Evolutionary conservation across 2,329 filamentous ascomycete genomes (phyloP).

Genomic region (Cordyceps pruinosa): DNA sequence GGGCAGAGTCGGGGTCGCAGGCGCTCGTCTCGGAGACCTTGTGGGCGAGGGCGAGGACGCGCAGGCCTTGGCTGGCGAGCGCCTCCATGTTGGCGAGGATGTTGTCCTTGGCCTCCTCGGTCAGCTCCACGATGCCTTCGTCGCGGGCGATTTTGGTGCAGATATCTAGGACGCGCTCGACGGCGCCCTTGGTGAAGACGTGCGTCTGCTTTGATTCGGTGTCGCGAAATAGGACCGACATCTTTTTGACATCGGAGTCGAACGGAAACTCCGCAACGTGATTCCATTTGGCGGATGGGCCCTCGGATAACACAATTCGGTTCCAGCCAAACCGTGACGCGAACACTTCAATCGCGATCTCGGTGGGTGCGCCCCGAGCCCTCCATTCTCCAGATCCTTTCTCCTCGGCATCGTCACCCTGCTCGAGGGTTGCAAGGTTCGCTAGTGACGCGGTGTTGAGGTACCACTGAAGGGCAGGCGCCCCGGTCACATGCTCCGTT

Average conservation of each 20-base stretch:
- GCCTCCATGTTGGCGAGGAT: conserved; percentile 60
- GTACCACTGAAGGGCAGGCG: conserved; percentile 40
- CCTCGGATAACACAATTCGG: conserved; percentile 24
- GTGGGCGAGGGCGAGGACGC: conserved; percentile 56
- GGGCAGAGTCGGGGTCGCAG: conserved; percentile 22
- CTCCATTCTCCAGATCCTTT: conserved; percentile 30
- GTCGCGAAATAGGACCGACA: conserved; percentile 47
- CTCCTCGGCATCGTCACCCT: conserved; percentile 23
- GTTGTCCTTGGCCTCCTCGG: conserved; percentile 34
- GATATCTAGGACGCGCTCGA: conserved; percentile 56
- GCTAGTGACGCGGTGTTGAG: conserved; percentile 53
- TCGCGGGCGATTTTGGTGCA: conserved; percentile 44
- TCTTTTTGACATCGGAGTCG: conserved; percentile 51
- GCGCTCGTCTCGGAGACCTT: conserved; percentile 7
- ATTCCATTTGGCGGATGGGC: conserved; percentile 25
- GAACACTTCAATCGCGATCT: conserved; percentile 53
- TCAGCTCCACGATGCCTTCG: conserved; percentile 27
- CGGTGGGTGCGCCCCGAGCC: conserved; percentile 43
- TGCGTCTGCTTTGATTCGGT: conserved; percentile 23
- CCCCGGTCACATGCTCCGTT: conserved; percentile 29
- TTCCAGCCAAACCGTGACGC: conserved; percentile 44
- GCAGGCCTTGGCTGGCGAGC: conserved; percentile 56
- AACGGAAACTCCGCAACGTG: conserved; percentile 48
- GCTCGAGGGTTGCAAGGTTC: conserved; percentile 53
- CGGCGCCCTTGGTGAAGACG: conserved; percentile 56